Evolutionary conservation across 2,329 filamentous ascomycete genomes (phyloP).

Genomic region (Coleophoma crateriformis): DNA sequence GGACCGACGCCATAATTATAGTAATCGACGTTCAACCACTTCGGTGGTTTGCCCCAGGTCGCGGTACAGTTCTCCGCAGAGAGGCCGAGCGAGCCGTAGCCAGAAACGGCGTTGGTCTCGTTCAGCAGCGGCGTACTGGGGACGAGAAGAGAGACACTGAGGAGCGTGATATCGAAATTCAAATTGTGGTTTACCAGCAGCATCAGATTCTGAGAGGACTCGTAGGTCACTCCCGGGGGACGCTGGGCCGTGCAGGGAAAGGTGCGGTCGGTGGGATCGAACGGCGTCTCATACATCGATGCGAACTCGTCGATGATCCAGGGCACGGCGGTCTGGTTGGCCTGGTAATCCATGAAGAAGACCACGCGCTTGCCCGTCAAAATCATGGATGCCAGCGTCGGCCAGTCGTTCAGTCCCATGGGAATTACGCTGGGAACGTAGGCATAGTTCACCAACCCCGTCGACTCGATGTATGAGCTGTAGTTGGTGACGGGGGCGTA

Average conservation of each 20-base stretch:
- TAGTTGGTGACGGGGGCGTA: slow-evolving; percentile 61
- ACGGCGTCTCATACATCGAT: slow-evolving; percentile 88
- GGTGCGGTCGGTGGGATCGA: slow-evolving; percentile 44
- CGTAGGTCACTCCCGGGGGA: slow-evolving; percentile 56
- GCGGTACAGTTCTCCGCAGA: slow-evolving; percentile 56
- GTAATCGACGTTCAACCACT: slow-evolving; percentile 78
- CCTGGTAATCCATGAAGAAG: slow-evolving; percentile 80
- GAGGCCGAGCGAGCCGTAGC: slow-evolving; percentile 60
- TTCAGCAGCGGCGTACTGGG: slow-evolving; percentile 67
- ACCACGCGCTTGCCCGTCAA: slow-evolving; percentile 64
- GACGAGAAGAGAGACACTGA: slow-evolving; percentile 59
- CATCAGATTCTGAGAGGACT: slow-evolving; percentile 54
- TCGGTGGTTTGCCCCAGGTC: slow-evolving; percentile 65
- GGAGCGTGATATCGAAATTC: slow-evolving; percentile 69
- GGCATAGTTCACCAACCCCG: slow-evolving; percentile 66
- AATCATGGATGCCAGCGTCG: slow-evolving; percentile 74
- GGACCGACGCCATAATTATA: slow-evolving; percentile 51
- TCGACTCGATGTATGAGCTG: slow-evolving; percentile 60
- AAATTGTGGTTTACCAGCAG: slow-evolving; percentile 91
- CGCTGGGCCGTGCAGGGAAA: slow-evolving; percentile 80
- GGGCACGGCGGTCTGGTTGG: slow-evolving; percentile 67
- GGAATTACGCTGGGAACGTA: slow-evolving; percentile 69
- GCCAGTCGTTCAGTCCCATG: slow-evolving; percentile 74
- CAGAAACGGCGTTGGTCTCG: slow-evolving; percentile 62
- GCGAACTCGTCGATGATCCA: slow-evolving; percentile 86